These are phyloP conservation scores for Acanthamoeba royreba DNA, from an alignment of 208 protist species.

Conservation along the genomic window DNA sequence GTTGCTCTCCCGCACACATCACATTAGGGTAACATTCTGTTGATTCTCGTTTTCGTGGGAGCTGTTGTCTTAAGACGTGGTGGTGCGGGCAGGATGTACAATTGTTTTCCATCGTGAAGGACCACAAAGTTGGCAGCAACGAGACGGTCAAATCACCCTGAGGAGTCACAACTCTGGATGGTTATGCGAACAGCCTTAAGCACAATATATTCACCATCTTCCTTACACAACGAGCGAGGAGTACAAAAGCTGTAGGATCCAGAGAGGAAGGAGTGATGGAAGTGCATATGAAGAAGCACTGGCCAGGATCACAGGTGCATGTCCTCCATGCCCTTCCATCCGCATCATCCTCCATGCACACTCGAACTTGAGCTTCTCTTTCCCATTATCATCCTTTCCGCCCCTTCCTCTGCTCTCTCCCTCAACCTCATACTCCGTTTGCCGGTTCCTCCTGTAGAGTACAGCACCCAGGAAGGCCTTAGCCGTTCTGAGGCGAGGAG, in stretches of 20 bases:
- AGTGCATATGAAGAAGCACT: not conserved
- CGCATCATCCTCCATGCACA: not conserved
- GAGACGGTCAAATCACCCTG: not conserved
- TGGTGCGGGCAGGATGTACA: not conserved
- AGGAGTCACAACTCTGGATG: no score
- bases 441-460: no score
- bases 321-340: not conserved
- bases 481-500: not conserved
- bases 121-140: not conserved
- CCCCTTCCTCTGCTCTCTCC: not conserved
- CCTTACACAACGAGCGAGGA: no score
- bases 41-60: not conserved
- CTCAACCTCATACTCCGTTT: no score
- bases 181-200: no score
- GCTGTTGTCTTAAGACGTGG: not conserved
- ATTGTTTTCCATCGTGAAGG: not conserved
- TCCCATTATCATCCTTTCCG: not conserved
- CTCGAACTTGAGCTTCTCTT: not conserved
- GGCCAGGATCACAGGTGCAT: not conserved
- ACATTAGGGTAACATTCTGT: conserved; percentile 23
- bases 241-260: no score
- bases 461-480: not conserved
- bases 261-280: not conserved
- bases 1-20: conserved; percentile 80
- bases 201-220: no score